Percentiles rank a stretch among this genome's conserved stretches.
Conservation (phyloP, 306 rosid species). For the Delonix regia region DNA sequence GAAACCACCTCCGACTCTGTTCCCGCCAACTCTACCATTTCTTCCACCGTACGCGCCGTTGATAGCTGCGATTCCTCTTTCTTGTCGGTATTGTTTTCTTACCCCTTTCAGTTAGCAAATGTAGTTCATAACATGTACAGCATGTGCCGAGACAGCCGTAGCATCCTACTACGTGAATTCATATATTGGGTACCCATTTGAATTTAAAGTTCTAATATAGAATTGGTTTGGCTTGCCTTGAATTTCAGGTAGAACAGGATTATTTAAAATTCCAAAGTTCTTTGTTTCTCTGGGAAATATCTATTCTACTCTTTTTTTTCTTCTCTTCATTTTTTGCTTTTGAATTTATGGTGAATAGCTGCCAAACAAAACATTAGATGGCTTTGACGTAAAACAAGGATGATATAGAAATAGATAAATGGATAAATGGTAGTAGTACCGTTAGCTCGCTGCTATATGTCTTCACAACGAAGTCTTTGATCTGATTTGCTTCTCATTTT, state of each 20-base stretch:
- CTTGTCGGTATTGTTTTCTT: constrained; percentile 53
- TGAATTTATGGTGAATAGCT: not conserved
- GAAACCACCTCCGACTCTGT: constrained; percentile 46
- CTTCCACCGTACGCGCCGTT: constrained; percentile 51
- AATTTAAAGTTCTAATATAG: constrained; percentile 10
- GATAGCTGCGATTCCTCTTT: constrained; percentile 59
- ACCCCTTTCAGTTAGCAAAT: not conserved
- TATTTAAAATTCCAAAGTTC: not conserved
- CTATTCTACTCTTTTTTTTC: not conserved
- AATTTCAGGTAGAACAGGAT: not conserved
- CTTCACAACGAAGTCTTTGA: not conserved
- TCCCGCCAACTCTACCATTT: constrained; percentile 49
- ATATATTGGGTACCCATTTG: not conserved
- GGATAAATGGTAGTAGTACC: not conserved
- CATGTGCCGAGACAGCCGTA: not conserved
- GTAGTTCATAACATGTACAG: not conserved
- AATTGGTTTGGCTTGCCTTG: constrained; percentile 12
- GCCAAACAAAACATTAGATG: not conserved
- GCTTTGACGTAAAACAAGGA: not conserved
- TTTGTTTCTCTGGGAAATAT: not conserved
- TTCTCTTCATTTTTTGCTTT: not conserved
- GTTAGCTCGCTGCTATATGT: not conserved
- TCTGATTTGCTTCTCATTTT: not conserved
- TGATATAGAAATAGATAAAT: not conserved
- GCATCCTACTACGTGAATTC: not conserved